Evolutionary conservation across 108 stramenopile genomes (phyloP).

Genomic region (Cylindrotheca fusiformis): DNA sequence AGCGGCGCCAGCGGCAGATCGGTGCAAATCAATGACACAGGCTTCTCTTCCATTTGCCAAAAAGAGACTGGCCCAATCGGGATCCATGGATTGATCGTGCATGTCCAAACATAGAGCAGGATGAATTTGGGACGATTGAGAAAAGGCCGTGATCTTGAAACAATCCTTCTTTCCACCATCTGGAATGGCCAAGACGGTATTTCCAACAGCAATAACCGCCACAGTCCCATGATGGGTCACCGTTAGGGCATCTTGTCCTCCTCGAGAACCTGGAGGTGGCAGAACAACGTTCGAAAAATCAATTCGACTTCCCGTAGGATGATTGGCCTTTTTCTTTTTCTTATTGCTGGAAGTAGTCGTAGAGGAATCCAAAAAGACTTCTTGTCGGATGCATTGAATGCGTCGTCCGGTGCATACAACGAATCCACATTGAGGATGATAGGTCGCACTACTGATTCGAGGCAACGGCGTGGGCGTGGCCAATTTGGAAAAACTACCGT

Average conservation of each 20-base stretch:
- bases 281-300: constrained; percentile 31
- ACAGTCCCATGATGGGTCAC: constrained; percentile 61
- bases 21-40: constrained; percentile 54
- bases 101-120: constrained; percentile 79
- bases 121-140: constrained; percentile 20
- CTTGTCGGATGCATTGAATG: constrained; percentile 14
- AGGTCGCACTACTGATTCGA: constrained; percentile 62
- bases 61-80: constrained; percentile 50
- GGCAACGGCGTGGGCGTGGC: constrained; percentile 33
- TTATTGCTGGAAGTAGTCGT: not conserved
- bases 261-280: constrained; percentile 64
- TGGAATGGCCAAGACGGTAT: constrained; percentile 69
- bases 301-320: constrained; percentile 1
- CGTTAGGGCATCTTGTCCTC: constrained; percentile 60
- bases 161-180: constrained; percentile 3
- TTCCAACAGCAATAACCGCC: constrained; percentile 70
- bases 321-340: not conserved
- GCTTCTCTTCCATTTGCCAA: constrained; percentile 12
- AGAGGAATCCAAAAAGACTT: constrained; percentile 35
- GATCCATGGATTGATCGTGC: constrained; percentile 58
- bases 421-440: constrained; percentile 58
- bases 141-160: not conserved
- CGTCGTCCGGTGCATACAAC: constrained; percentile 70
- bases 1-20: constrained; percentile 63
- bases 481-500: constrained; percentile 60